These are phyloP conservation scores for Neurospora terricola DNA, from an alignment of 495 filamentous ascomycete species.

Conservation along the genomic window DNA sequence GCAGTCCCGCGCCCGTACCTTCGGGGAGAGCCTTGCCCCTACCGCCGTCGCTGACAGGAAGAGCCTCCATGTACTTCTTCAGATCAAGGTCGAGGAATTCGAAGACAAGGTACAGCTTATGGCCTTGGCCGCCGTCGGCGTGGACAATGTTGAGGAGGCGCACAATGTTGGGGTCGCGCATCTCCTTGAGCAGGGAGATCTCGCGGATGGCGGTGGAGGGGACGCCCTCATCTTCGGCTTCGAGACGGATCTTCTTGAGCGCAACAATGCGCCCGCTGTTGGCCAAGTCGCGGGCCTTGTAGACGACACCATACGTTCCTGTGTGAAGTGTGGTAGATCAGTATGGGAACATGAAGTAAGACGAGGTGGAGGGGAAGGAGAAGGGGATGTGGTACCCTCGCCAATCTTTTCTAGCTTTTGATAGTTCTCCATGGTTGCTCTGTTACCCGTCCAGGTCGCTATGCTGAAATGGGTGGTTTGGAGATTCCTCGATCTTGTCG, in stretches of 20 bases:
- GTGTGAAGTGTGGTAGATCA: constrained; percentile 1
- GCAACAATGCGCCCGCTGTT: constrained; percentile 78
- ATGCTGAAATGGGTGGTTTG: neutral
- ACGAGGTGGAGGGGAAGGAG: constrained; percentile 1
- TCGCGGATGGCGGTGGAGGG: constrained; percentile 95
- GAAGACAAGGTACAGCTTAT: constrained; percentile 92
- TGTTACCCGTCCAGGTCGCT: neutral
- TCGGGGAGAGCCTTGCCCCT: constrained; percentile 82
- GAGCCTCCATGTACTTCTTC: constrained; percentile 98
- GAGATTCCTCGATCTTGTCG: neutral
- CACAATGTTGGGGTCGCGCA: constrained; percentile 93
- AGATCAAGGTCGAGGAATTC: constrained; percentile 91
- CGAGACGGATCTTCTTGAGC: constrained; percentile 95
- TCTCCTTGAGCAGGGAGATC: constrained; percentile 92
- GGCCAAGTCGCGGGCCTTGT: constrained; percentile 77
- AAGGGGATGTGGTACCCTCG: constrained; percentile 56
- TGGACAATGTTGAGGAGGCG: constrained; percentile 90
- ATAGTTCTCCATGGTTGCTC: constrained; percentile 83
- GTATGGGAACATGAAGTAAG: neutral
- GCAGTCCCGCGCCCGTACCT: constrained; percentile 55
- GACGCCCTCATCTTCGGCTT: constrained; percentile 94
- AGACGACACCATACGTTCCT: constrained; percentile 91
- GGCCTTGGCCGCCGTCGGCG: constrained; percentile 57
- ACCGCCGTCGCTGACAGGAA: constrained; percentile 83
- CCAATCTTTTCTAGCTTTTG: constrained; percentile 99